These are phyloP conservation scores for Beauveria rudraprayagi DNA, from an alignment of 2,329 filamentous ascomycete genomes.

Conservation along the genomic window DNA sequence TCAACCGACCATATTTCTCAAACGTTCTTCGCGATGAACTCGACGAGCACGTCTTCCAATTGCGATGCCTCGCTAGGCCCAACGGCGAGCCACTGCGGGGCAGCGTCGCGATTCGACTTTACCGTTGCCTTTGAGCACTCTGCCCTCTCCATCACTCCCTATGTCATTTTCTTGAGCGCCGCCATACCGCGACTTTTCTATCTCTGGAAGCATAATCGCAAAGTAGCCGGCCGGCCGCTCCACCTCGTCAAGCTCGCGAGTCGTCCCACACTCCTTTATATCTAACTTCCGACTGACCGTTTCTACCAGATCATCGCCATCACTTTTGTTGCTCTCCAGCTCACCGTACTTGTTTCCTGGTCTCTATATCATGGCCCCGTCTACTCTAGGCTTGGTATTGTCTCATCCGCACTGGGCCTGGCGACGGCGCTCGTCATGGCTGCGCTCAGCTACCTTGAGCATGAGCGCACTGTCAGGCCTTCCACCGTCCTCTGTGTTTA, in stretches of 20 bases:
- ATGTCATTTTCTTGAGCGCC: background rate
- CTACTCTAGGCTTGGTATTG: too few relatives aligned
- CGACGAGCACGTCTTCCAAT: background rate
- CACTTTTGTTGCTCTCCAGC: too few relatives aligned
- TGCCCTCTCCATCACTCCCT: background rate
- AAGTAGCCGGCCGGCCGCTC: background rate
- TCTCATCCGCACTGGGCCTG: too few relatives aligned
- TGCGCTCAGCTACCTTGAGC: too few relatives aligned
- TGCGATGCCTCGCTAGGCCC: background rate
- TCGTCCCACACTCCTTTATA: too few relatives aligned
- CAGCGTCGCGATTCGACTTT: background rate
- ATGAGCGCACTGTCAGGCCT: too few relatives aligned
- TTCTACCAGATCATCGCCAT: too few relatives aligned
- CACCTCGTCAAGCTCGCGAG: background rate
- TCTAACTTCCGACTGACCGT: too few relatives aligned
- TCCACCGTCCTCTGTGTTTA: too few relatives aligned
- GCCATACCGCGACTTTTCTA: background rate
- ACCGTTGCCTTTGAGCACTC: constrained; percentile 7
- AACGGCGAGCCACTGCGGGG: background rate
- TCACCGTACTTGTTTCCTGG: too few relatives aligned
- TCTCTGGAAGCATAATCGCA: background rate
- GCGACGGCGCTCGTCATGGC: too few relatives aligned
- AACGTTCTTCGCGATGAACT: background rate
- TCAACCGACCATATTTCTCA: background rate
- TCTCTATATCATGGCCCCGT: too few relatives aligned